Evolutionary conservation across 2,329 filamentous ascomycete species (phyloP), one percentile per base, ranked within the genome.

Genomic region (Pseudogymnoascus sp.): DNA sequence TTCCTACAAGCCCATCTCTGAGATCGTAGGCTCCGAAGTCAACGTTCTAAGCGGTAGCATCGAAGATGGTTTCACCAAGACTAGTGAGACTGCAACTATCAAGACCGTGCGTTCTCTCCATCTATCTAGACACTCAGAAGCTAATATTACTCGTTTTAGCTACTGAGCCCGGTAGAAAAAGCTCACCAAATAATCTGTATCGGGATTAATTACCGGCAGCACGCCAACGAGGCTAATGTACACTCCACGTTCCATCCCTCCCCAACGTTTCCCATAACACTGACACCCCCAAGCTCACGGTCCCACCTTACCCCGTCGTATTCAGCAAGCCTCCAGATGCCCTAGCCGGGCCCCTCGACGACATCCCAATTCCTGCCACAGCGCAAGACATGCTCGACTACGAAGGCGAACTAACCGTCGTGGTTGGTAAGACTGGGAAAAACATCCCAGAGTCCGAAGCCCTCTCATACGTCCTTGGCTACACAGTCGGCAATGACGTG

Each of bases 381-480:
- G 77, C 77, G 0, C 80, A 82, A 65, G 75, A 80, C 65, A 75
- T 74, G 12, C 75, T 79, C 6, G 80, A 82, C 69, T 83, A 81
- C 64, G 79, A 92, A 76, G 89, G 87, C 72, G 89, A 92, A 76
- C 79, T 92, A 5, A 72, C 77, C 62, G 72, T 79, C 33, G 76
- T 80, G 63, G 89, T 91, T 66, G 74, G 73, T 12, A 69, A 69
- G 21, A 73, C 75, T 62, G 74, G 71, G 16, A 77, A 77, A 61
- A 71, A 80, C 66, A 72, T 79, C 1, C 67, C 73, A 3, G 72
- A 76, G 64, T 64, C 70, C 1, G 70, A 77, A 5, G 77, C 77
- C 0, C 70, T 72, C 42, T 63, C 69, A 10, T 77, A 78, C 68
- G 75, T 80, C 21, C 73, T 75, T 37, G 78, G 74, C 59, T 80